A percentile compares a stretch with the other conserved stretches of the same genome.
Evolutionary conservation across 2,329 filamentous ascomycete genomes (phyloP).

Genomic region (Thelonectria blattea): DNA sequence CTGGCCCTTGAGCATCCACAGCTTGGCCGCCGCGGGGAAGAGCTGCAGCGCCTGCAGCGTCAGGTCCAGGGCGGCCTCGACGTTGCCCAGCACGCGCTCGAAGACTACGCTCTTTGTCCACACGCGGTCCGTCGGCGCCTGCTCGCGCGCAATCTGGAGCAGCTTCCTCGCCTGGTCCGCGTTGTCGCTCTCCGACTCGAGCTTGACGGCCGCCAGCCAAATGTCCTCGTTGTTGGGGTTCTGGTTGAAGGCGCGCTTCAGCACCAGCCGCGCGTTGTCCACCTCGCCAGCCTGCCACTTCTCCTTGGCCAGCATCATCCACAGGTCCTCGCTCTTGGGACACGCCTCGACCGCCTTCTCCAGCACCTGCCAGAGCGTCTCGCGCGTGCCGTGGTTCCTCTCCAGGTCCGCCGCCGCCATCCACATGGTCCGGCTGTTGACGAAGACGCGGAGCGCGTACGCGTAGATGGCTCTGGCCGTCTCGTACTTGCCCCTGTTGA

Average conservation of each 20-base stretch:
- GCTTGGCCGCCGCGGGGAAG: constrained; percentile 84
- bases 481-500: constrained; percentile 81
- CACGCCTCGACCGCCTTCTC: constrained; percentile 95
- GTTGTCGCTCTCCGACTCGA: constrained; percentile 89
- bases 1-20: constrained; percentile 99
- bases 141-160: constrained; percentile 79
- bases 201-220: constrained; percentile 93
- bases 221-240: constrained; percentile 98
- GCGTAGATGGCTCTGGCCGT: constrained; percentile 94
- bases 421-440: constrained; percentile 87
- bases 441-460: constrained; percentile 87
- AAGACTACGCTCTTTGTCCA: constrained; percentile 97
- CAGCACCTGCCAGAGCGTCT: constrained; percentile 82
- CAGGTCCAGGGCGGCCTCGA: constrained; percentile 82
- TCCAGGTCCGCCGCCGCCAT: constrained; percentile 90
- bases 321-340: constrained; percentile 87
- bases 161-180: constrained; percentile 82
- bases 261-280: constrained; percentile 82
- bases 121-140: constrained; percentile 93
- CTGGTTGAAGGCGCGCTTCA: constrained; percentile 90
- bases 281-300: constrained; percentile 90
- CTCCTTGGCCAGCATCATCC: constrained; percentile 95
- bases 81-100: constrained; percentile 82
- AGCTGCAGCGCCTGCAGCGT: constrained; percentile 84
- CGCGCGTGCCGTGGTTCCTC: constrained; percentile 83